Base-by-base conservation (phyloP, 108 stramenopile genomes). In the Mayamaea pseudoterrestris region DNA sequence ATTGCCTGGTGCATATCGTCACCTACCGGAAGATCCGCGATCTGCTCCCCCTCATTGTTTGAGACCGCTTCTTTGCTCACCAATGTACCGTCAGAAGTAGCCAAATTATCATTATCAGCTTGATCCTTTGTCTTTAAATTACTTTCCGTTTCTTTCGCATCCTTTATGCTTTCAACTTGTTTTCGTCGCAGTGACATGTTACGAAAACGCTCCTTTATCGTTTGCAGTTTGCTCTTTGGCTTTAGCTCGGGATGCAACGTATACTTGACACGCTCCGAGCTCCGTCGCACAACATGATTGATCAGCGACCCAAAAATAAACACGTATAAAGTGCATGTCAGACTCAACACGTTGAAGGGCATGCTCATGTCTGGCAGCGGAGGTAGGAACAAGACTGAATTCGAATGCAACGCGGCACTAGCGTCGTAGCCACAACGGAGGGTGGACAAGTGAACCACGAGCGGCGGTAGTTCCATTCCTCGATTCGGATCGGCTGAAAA, bases 321-420 rank as follows among this genome's bases (percentile, higher is more conserved):
- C 7, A 90, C 90, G 53, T 83, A 76, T 23, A 93, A 37, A 12
- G 82, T 91, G 46, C 87, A 90, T 14, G 76, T 74, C 23, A 95
- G 39, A 22, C 83, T 81, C 30, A 92, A 71, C 37, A 95, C 94
- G 67, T 95, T 95, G 65, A 93, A 95, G 9, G 91, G 91, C 94
- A 95, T 95, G 57, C 82, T 85, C 78, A 91, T 74, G 62, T 95
- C 94, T 5, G 91, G 91, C 41, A 88, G 72, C 0, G 91, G 91
- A 41, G 83, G 80, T 14, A 81, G 50, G 2, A 91, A 16, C 6
- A 91, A 43, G 13, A 80, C 32, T 0, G 80, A 63, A 35, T 82
- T 52, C 16, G 82, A 81, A 39, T 67, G 76, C 21, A 89, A 52
- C 39, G 58, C 23, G 20, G 13, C 44, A 32, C 6, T 40, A 40